A percentile compares a stretch with the other conserved stretches of the same genome.
Evolutionary conservation across 495 filamentous ascomycete species (phyloP).

Genomic region (Platismatia glauca): DNA sequence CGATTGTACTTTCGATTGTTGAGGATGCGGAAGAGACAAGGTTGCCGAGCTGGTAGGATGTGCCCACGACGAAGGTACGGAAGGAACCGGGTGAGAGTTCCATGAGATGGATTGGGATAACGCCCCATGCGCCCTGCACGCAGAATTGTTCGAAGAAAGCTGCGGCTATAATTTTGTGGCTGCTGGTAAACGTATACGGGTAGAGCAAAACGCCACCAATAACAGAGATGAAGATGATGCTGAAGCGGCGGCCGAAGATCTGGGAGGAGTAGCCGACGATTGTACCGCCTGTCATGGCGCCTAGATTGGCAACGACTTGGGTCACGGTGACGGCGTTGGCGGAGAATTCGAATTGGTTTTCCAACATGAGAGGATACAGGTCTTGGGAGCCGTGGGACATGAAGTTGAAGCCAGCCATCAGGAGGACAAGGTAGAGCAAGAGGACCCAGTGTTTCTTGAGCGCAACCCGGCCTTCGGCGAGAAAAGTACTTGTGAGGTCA

Average conservation of each 20-base stretch:
- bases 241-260: slow-evolving; percentile 74
- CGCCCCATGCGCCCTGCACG: slow-evolving; percentile 80
- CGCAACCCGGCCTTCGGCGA: slow-evolving; percentile 67
- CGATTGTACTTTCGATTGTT: slow-evolving; percentile 78
- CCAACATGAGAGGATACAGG: slow-evolving; percentile 77
- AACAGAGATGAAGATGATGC: slow-evolving; percentile 67
- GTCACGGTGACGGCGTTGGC: slow-evolving; percentile 67
- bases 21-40: slow-evolving; percentile 69
- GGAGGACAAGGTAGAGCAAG: slow-evolving; percentile 66
- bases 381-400: slow-evolving; percentile 93
- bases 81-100: slow-evolving; percentile 74
- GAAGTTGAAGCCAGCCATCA: slow-evolving; percentile 91
- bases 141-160: slow-evolving; percentile 93
- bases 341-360: slow-evolving; percentile 66
- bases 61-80: slow-evolving; percentile 77
- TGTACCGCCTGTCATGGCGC: slow-evolving; percentile 71
- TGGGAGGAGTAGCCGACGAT: slow-evolving; percentile 68
- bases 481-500: slow-evolving; percentile 51
- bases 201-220: slow-evolving; percentile 72
- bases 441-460: slow-evolving; percentile 71
- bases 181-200: slow-evolving; percentile 65
- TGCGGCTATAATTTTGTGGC: slow-evolving; percentile 57
- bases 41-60: slow-evolving; percentile 78
- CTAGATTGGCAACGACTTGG: slow-evolving; percentile 77
- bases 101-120: slow-evolving; percentile 81